phyloP scores from a whole-genome alignment of 306 rosid genomes.

The Lagenaria siceraria region DNA sequence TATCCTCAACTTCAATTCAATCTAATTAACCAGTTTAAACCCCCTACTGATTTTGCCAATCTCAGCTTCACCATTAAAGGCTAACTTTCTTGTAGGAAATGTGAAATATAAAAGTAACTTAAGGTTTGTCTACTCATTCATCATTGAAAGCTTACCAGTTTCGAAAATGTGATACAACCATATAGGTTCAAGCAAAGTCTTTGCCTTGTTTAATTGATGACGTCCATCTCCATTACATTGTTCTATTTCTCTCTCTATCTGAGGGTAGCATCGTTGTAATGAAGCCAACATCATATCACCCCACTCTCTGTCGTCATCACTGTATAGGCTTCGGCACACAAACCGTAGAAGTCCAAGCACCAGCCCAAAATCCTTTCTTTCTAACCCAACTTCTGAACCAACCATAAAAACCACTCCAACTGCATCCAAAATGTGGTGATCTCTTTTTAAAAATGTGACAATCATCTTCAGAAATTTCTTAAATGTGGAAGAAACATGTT shows the following conservation, averaged over 20 bases:
- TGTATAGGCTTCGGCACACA: constrained; percentile 44
- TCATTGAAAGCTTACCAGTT: constrained; percentile 50
- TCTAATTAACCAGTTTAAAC: not conserved
- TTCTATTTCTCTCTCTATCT: constrained; percentile 42
- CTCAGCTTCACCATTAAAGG: not conserved
- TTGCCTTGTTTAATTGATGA: constrained; percentile 29
- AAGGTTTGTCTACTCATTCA: constrained; percentile 28
- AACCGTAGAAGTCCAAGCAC: constrained; percentile 60
- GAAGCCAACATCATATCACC: constrained; percentile 55
- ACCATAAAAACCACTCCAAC: constrained; percentile 51
- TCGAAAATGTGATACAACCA: constrained; percentile 77
- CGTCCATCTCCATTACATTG: constrained; percentile 33
- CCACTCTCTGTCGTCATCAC: constrained; percentile 47
- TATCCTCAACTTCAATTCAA: not conserved
- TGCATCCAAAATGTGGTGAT: constrained; percentile 34
- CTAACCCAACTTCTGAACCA: constrained; percentile 46
- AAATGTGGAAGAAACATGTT: constrained; percentile 31
- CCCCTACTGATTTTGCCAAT: not conserved
- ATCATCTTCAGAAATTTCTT: constrained; percentile 38
- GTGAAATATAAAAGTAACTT: not conserved
- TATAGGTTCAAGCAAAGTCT: constrained; percentile 61
- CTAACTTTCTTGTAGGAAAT: not conserved
- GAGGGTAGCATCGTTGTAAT: constrained; percentile 52
- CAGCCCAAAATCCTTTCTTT: constrained; percentile 37
- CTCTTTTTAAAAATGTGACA: constrained; percentile 36